Conservation (phyloP, 306 rosid species). For the Senna tora region DNA sequence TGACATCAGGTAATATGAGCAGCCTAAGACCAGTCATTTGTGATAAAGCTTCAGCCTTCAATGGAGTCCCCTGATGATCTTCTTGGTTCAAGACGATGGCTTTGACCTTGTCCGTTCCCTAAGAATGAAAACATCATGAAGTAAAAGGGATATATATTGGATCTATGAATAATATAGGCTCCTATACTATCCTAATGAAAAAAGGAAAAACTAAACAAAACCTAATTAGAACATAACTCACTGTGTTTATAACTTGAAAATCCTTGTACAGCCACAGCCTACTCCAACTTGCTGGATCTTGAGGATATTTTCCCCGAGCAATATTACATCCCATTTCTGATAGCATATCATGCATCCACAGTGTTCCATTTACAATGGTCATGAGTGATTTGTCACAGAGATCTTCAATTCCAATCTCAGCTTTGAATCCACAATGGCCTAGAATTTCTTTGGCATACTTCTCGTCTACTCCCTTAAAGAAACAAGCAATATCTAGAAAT, state of each 20-base stretch:
- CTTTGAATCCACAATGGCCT: conserved; percentile 12
- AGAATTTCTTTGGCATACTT: not conserved
- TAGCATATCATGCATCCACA: conserved; percentile 28
- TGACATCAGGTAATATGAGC: not conserved
- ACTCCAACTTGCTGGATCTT: conserved; percentile 37
- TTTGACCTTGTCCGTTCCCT: conserved; percentile 20
- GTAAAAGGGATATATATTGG: not conserved
- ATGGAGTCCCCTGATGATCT: not conserved
- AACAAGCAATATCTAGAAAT: conserved; percentile 29
- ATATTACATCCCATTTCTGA: conserved; percentile 22
- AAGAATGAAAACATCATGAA: not conserved
- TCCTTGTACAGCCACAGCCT: conserved; percentile 15
- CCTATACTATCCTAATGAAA: not conserved
- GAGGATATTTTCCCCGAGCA: conserved; percentile 11
- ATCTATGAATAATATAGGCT: not conserved
- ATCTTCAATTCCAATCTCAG: conserved; percentile 14
- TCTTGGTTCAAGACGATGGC: not conserved
- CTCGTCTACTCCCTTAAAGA: not conserved
- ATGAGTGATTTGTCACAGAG: conserved; percentile 35
- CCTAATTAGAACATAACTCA: not conserved
- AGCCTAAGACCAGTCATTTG: conserved; percentile 33
- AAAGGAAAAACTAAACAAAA: not conserved
- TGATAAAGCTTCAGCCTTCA: conserved; percentile 20
- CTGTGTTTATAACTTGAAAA: not conserved
- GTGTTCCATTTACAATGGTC: not conserved